Conservation (phyloP, 768 basidiomycete species). For the Wakefieldia striispora region DNA sequence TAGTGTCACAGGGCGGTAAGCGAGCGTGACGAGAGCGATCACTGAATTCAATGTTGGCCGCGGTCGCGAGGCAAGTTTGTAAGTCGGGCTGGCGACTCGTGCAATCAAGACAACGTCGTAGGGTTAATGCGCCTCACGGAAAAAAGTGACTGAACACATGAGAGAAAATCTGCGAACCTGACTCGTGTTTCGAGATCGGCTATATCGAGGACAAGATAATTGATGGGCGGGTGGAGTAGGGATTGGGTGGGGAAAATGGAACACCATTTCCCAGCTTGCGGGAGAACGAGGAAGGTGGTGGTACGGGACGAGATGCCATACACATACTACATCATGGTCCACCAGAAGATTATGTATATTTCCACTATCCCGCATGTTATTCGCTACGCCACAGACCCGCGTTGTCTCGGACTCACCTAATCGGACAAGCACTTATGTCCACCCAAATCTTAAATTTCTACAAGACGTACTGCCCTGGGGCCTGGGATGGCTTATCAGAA, state of each 20-base stretch:
- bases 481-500: too few species aligned
- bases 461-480: neutral
- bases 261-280: neutral
- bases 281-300: neutral
- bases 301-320: neutral
- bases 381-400: conserved; percentile 24
- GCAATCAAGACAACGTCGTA: neutral
- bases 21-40: neutral
- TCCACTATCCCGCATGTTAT: conserved; percentile 3
- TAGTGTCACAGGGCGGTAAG: neutral
- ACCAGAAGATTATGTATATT: neutral
- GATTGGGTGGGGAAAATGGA: neutral
- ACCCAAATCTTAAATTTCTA: neutral
- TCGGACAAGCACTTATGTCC: conserved; percentile 1
- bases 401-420: conserved; percentile 11
- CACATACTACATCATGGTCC: neutral
- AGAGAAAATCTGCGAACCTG: neutral
- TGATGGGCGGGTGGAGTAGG: too few species aligned
- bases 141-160: neutral
- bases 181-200: neutral
- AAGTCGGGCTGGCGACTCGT: neutral
- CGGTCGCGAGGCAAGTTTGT: too few species aligned
- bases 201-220: too few species aligned
- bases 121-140: neutral
- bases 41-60: too few species aligned